Base-by-base conservation (phyloP, 805 yeast genomes). In the Starmera amethionina region DNA sequence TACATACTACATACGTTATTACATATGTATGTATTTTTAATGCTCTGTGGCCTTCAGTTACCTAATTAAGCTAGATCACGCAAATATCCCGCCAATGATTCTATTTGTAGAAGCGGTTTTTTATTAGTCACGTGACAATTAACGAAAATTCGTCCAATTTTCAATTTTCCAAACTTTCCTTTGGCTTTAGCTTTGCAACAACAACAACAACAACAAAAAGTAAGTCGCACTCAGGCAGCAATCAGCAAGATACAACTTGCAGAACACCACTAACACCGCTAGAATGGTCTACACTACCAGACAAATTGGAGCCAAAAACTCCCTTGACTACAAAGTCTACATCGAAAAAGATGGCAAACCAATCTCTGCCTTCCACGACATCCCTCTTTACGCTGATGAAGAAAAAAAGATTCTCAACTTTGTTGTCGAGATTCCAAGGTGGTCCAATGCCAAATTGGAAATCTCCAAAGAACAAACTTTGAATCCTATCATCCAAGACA, bases 361-460 rank as follows among this genome's bases (percentile, higher is more conserved):
- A 53, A 78, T 93, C 48, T 89, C 97, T 48, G 85, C 97, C 41
- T 88, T 90, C 86, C 98, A 93, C 61, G 94, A 83, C 60, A 78
- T 84, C 49, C 93, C 94, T 48, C 75, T 93, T 63, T 89, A 81
- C 58, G 97, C 97, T 55, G 93, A 90, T 67, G 85, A 87, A 63
- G 89, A 85, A 60, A 83, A 85, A 71, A 80, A 89, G 57, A 75
- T 89, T 54, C 72, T 83, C 52, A 84, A 83, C 75, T 82, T 86
- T 84, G 73, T 93, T 55, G 97, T 93, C 48, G 98, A 93, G 69
- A 88, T 93, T 51, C 98, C 98, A 61, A 83, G 97, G 67, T 90
- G 97, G 97, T 76, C 95, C 59, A 93, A 93, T 63, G 97, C 97
- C 50, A 93, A 93, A 73, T 73, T 89, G 64, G 98, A 93, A 67